Conservation (phyloP, 441 rosid genomes). For the Populus trichocarpa region DNA sequence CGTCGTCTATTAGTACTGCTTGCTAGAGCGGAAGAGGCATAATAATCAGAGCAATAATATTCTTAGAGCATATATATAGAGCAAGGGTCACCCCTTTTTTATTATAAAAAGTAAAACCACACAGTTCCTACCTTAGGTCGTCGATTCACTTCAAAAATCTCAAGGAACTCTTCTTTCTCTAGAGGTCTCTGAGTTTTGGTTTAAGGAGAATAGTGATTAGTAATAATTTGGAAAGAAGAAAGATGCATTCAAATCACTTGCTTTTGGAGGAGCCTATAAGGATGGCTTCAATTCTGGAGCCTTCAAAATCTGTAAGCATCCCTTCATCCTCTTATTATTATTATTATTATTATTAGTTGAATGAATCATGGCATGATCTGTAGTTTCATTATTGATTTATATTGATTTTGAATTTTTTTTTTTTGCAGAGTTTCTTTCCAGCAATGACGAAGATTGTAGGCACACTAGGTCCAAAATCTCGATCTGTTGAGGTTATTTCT, state of each 20-base stretch:
- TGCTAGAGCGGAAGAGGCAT: not conserved
- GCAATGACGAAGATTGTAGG: conserved; percentile 99
- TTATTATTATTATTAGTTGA: not conserved
- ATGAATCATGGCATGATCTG: conserved; percentile 4
- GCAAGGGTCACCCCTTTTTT: not conserved
- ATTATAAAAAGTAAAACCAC: not conserved
- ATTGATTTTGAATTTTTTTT: not conserved
- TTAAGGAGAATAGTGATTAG: not conserved
- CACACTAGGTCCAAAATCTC: conserved; percentile 91
- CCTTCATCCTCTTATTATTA: not conserved
- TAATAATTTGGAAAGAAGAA: not conserved
- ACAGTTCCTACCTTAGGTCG: not conserved
- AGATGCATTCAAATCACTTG: conserved; percentile 84
- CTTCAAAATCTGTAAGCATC: conserved; percentile 72
- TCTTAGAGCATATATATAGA: not conserved
- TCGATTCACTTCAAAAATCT: conserved; percentile 1
- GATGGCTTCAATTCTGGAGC: conserved; percentile 96
- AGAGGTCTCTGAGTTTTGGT: conserved; percentile 1
- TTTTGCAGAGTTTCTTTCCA: conserved; percentile 75
- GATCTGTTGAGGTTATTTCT: conserved; percentile 73
- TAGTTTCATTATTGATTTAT: not conserved
- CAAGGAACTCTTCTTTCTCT: not conserved
- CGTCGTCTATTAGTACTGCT: not conserved
- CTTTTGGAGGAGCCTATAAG: conserved; percentile 95
- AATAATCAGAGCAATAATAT: too few species aligned